Evolutionary conservation across 345 rosid species (phyloP).

Genomic region (Salix caprea): DNA sequence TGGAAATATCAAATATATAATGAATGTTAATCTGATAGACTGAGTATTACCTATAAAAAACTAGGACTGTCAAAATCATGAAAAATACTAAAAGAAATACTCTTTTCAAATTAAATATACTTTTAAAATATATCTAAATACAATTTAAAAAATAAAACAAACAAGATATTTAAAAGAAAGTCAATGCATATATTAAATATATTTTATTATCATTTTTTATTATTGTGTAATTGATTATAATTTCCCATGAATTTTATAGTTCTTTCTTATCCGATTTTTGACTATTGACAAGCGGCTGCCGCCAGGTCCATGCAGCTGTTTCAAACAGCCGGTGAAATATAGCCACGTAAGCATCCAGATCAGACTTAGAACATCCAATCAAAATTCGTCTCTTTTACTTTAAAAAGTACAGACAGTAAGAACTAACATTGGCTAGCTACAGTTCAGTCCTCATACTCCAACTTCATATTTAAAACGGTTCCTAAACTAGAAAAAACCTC

Average conservation of each 20-base stretch:
- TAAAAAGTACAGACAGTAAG: not conserved
- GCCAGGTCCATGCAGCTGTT: not conserved
- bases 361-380: not conserved
- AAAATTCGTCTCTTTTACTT: not conserved
- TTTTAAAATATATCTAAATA: too few species aligned
- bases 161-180: too few species aligned
- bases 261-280: not conserved
- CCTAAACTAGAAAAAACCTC: not conserved
- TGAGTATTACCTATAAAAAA: too few species aligned
- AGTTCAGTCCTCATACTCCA: not conserved
- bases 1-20: too few species aligned
- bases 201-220: too few species aligned
- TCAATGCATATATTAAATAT: too few species aligned
- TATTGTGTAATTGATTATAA: too few species aligned
- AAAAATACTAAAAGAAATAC: too few species aligned
- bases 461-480: not conserved
- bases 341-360: not conserved
- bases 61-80: too few species aligned
- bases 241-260: not conserved
- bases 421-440: not conserved
- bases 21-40: too few species aligned
- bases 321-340: not conserved
- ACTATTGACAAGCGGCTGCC: not conserved
- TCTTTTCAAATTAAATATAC: too few species aligned
- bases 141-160: too few species aligned